Evolutionary conservation across 2,329 filamentous ascomycete species (phyloP), one percentile per base, ranked within the genome.

Genomic region (Pleurostoma richardsiae): DNA sequence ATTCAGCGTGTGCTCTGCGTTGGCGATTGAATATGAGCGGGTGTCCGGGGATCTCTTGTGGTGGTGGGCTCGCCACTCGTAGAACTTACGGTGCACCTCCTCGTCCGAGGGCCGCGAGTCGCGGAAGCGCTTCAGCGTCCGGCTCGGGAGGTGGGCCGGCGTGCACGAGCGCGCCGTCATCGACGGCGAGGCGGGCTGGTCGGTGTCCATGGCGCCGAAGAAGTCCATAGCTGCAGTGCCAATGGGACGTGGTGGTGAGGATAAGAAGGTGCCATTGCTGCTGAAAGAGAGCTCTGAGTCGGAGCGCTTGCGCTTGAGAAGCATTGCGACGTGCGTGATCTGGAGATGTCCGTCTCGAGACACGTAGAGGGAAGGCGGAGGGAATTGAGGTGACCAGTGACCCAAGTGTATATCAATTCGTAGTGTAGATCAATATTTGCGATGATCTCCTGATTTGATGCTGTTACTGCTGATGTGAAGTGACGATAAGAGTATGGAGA

Each of bases 231-330:
- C 50, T 19, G 19, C 19, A 19, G 19, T 19, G 19, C 19, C 19
- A 50, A 43, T 47, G 39, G 61, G 54, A 30, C 57, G 66, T 6
- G 64, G 52, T 27, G 70, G 61, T 42, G 70, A 70, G 43, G 68
- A 67, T 49, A 66, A 69, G 40, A 72, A 68, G 7, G 76, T 63
- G 5, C 67, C 55, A 43, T 61, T 64, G 43, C 69, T 72, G 33
- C 70, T 70, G 33, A 69, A 66, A 42, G 72, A 76, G 49, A 82
- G 67, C 59, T 82, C 78, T 27, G 77, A 78, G 46, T 76, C 71
- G 55, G 80, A 84, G 40, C 80, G 75, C 69, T 85, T 85, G 64
- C 82, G 80, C 61, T 85, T 85, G 58, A 82, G 66, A 29, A 73
- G 61, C 76, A 80, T 81, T n/a, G 27, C 19, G 19, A 19, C 19